Base-by-base conservation (phyloP, 371 early-diverging fungal species). In the Saksenaea oblongispora region DNA sequence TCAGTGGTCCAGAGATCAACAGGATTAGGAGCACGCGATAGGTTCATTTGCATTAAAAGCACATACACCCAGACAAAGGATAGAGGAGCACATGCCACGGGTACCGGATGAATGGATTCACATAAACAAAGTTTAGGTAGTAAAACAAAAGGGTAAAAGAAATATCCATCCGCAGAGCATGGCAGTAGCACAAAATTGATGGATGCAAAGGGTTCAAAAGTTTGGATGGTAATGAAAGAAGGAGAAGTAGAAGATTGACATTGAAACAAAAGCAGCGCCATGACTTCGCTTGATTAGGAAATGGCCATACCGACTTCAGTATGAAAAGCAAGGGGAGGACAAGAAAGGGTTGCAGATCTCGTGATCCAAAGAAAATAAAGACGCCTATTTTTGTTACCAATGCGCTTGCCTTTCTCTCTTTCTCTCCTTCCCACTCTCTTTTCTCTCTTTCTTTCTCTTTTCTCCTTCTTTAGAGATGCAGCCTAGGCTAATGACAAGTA, bases 301-400 rank as follows among this genome's bases (percentile, higher is more conserved):
- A 22, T 22, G 27, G 7, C 51, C 51, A 47, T 5, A 22, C 22
- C 51, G 22, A 47, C 51, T 22, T 47, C 22, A 17, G 10, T 47
- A 47, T 47, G 51, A 47, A 47, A 47, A 26, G 27, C 51, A 26
- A 47, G 51, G 51, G 51, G 51, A 22, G n/a, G 22, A 3, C n/a
- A 22, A 22, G 22, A 22, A 22, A 22, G 51, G 51, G 51, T 5
- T 26, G 51, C 51, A 47, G 51, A 47, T 22, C 51, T 47, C 51
- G 51, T 47, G 51, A 47, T 47, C 22, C 22, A 47, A 22, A 22
- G 51, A 47, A 47, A 47, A 47, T 47, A 47, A 47, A 47, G 22
- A 22, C 51, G 22, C 51, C 51, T 22, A 47, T 17, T 47, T 47
- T 47, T 47, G 51, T 47, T 47, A 47, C 51, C 51, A 47, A 47